phyloP scores from a whole-genome alignment of 495 filamentous ascomycete genomes.

The Pseudotulostoma volvatum region DNA sequence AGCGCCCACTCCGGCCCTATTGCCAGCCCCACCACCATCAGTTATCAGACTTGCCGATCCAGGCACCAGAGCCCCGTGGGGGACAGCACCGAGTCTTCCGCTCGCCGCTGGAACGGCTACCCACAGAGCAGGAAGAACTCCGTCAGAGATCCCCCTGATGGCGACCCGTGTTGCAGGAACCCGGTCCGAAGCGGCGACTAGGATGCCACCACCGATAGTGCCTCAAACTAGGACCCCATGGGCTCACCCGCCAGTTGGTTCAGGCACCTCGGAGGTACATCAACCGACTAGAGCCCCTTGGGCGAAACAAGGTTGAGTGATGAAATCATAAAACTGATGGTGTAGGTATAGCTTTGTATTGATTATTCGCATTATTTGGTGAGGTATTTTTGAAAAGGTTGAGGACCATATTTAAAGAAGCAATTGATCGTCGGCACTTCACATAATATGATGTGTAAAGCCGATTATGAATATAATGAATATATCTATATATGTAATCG shows the following conservation, averaged over 20 bases:
- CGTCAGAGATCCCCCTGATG: slow-evolving; percentile 4
- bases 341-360: too few species aligned
- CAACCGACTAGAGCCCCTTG: slow-evolving; percentile 28
- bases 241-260: slow-evolving; percentile 6
- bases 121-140: slow-evolving; percentile 24
- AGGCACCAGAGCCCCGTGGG: slow-evolving; percentile 35
- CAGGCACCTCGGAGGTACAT: slow-evolving; percentile 7
- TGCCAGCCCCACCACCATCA: slow-evolving; percentile 24
- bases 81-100: slow-evolving; percentile 10
- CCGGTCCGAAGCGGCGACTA: too few species aligned
- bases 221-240: slow-evolving; percentile 6
- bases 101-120: slow-evolving; percentile 23
- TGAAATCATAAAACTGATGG: too few species aligned
- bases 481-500: too few species aligned
- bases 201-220: neutral
- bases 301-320: slow-evolving; percentile 14
- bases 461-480: too few species aligned
- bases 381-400: too few species aligned
- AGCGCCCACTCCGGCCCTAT: slow-evolving; percentile 41
- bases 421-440: too few species aligned
- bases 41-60: slow-evolving; percentile 6
- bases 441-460: too few species aligned
- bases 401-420: too few species aligned
- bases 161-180: slow-evolving; percentile 13
- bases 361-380: too few species aligned